A percentile compares a stretch with the other conserved stretches of the same genome.
phyloP scores from a whole-genome alignment of 176 grass and related monocot genomes.

The Cocos nucifera region DNA sequence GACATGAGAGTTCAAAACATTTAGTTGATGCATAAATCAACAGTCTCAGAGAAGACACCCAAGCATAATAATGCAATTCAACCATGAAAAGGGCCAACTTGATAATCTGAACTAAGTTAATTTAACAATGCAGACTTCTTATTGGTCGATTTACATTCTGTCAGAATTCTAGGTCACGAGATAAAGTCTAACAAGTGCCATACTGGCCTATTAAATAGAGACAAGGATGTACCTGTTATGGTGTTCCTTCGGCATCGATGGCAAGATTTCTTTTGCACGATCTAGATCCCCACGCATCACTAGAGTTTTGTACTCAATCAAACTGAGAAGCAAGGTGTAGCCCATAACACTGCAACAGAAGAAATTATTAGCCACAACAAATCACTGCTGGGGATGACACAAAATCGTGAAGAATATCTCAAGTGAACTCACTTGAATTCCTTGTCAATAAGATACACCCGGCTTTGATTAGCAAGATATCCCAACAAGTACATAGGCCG shows the following conservation, averaged over 20 bases:
- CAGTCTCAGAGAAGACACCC: constrained; percentile 1
- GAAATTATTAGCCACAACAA: constrained; percentile 40
- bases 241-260: constrained; percentile 80
- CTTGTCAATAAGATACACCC: constrained; percentile 99
- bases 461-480: constrained; percentile 94
- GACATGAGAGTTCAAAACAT: too few relatives aligned
- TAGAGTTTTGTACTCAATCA: constrained; percentile 97
- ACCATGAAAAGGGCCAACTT: constrained; percentile 2
- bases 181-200: background rate
- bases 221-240: constrained; percentile 57
- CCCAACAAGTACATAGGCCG: constrained; percentile 97
- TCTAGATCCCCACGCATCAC: constrained; percentile 98
- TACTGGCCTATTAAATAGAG: background rate
- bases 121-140: background rate
- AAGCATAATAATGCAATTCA: background rate
- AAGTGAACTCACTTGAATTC: constrained; percentile 73
- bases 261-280: constrained; percentile 75
- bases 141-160: background rate
- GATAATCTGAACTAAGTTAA: too few relatives aligned
- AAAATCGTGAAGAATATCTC: constrained; percentile 3
- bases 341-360: constrained; percentile 75
- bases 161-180: background rate
- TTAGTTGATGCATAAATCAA: too few relatives aligned
- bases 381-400: background rate
- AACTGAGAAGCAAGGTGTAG: constrained; percentile 93